Evolutionary conservation across 345 rosid species (phyloP).

Genomic region (Laguncularia racemosa): DNA sequence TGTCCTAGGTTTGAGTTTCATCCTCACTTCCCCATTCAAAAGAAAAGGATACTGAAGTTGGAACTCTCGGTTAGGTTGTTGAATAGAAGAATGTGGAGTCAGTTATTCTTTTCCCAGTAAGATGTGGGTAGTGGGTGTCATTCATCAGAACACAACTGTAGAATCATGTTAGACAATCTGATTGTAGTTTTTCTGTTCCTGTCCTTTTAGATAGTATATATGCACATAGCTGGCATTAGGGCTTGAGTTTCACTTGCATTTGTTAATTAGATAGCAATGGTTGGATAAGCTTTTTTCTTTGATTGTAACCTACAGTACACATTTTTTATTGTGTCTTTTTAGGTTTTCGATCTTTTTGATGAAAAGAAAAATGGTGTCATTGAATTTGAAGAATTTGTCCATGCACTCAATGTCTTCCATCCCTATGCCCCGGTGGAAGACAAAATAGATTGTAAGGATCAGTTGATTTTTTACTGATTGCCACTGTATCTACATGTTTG

Average conservation of each 20-base stretch:
- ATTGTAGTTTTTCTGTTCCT: too few relatives aligned
- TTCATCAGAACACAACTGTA: too few relatives aligned
- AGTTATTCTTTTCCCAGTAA: not conserved
- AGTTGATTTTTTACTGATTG: slow-evolving; percentile 1
- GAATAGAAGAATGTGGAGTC: too few relatives aligned
- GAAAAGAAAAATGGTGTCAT: slow-evolving; percentile 84
- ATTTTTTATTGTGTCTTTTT: not conserved
- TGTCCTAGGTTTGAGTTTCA: not conserved
- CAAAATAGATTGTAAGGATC: slow-evolving; percentile 68
- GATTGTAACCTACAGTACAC: too few relatives aligned
- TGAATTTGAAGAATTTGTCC: slow-evolving; percentile 83
- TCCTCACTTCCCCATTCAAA: not conserved
- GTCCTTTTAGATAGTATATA: too few relatives aligned
- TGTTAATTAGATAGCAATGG: too few relatives aligned
- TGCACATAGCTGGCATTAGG: too few relatives aligned
- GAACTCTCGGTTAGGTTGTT: too few relatives aligned
- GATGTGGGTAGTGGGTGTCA: not conserved
- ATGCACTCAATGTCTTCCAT: slow-evolving; percentile 68
- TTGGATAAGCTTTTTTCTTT: too few relatives aligned
- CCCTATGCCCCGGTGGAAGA: slow-evolving; percentile 63
- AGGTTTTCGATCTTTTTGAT: slow-evolving; percentile 83
- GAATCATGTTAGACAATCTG: too few relatives aligned
- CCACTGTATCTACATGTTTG: not conserved
- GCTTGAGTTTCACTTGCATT: too few relatives aligned
- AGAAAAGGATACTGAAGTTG: not conserved